These are phyloP conservation scores for Euphrasia arctica DNA, from an alignment of 305 asterid species.

Conservation along the genomic window DNA sequence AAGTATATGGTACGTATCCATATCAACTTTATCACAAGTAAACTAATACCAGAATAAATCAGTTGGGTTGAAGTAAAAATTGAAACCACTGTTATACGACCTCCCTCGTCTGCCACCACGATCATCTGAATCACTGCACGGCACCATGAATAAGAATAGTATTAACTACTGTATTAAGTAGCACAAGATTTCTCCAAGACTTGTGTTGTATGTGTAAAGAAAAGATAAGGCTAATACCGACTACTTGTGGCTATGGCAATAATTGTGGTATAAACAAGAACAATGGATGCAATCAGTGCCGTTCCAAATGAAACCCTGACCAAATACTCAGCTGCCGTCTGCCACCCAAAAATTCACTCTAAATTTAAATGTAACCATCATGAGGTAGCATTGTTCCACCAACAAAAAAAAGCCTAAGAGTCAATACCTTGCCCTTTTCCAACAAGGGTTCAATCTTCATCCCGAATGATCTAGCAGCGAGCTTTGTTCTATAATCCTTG, in stretches of 20 bases:
- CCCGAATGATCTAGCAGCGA: constrained; percentile 77
- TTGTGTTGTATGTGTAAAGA: constrained; percentile 20
- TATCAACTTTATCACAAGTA: constrained; percentile 20
- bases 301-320: constrained; percentile 97
- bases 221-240: constrained; percentile 48
- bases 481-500: constrained; percentile 74
- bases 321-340: constrained; percentile 85
- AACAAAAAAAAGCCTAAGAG: constrained; percentile 5
- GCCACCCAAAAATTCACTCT: constrained; percentile 30
- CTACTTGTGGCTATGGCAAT: constrained; percentile 60
- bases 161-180: constrained; percentile 9
- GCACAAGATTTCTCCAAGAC: constrained; percentile 44
- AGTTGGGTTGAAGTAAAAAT: not conserved
- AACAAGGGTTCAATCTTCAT: constrained; percentile 70
- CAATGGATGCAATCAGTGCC: constrained; percentile 90
- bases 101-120: not conserved
- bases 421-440: not conserved
- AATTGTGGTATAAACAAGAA: constrained; percentile 81
- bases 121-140: not conserved
- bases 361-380: constrained; percentile 22
- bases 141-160: not conserved
- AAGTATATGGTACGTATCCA: constrained; percentile 10
- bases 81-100: not conserved
- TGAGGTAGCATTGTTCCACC: constrained; percentile 2
- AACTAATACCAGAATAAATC: constrained; percentile 52